These are phyloP conservation scores for Sordariomycetes sp. DNA, from an alignment of 2,329 filamentous ascomycete genomes.

Conservation along the genomic window DNA sequence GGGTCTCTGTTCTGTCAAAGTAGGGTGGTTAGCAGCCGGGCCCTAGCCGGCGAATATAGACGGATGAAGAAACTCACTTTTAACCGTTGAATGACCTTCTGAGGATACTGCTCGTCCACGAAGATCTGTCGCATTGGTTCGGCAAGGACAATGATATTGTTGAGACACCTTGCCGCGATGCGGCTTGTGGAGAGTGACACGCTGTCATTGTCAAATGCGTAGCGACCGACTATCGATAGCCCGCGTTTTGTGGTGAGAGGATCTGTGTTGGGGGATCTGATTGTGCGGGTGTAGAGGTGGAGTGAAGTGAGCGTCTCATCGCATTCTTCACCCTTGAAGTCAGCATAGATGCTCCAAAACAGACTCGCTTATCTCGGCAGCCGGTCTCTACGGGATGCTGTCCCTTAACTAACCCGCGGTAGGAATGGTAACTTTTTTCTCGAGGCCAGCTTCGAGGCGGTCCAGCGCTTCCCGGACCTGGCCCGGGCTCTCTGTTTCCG, in stretches of 20 bases:
- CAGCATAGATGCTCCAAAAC: neutral
- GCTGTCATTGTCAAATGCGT: neutral
- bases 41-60: neutral
- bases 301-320: conserved; percentile 3
- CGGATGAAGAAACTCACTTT: conserved; percentile 1
- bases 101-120: conserved; percentile 6
- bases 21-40: neutral
- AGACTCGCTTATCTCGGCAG: no score
- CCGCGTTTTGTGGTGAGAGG: conserved; percentile 2
- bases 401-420: neutral
- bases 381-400: no score
- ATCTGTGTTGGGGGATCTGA: neutral
- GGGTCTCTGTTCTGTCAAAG: conserved; percentile 6
- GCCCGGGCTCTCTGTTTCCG: conserved; percentile 1
- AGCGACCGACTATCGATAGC: conserved; percentile 2
- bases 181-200: neutral
- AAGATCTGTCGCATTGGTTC: conserved; percentile 7
- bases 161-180: conserved; percentile 4
- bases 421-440: neutral
- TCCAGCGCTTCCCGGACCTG: conserved; percentile 1
- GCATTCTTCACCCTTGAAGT: neutral
- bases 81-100: conserved; percentile 6
- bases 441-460: conserved; percentile 3
- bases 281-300: conserved; percentile 4
- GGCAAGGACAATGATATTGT: conserved; percentile 9